phyloP scores from a whole-genome alignment of 495 filamentous ascomycete species.

The Cudoniella acicularis region DNA sequence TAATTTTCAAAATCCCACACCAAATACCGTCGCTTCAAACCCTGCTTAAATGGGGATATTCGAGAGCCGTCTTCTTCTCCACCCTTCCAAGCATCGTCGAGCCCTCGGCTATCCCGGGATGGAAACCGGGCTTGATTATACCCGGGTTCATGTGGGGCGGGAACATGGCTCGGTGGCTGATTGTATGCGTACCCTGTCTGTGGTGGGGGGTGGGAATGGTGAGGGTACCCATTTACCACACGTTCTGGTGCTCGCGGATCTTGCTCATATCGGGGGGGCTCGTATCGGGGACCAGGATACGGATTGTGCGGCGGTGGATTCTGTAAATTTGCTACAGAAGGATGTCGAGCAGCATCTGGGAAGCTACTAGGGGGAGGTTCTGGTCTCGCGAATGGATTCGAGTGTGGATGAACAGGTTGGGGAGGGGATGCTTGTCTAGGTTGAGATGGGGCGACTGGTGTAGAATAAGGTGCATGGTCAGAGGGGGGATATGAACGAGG shows the following conservation, averaged over 20 bases:
- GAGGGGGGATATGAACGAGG: conserved; percentile 19
- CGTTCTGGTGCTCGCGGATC: conserved; percentile 19
- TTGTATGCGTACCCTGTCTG: conserved; percentile 11
- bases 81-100: conserved; percentile 14
- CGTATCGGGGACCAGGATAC: conserved; percentile 16
- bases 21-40: conserved; percentile 23
- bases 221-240: conserved; percentile 17
- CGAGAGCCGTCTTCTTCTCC: conserved; percentile 2
- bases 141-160: conserved; percentile 4
- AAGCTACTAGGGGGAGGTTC: conserved; percentile 13
- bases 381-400: conserved; percentile 13
- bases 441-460: conserved; percentile 13
- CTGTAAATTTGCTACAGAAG: conserved; percentile 10
- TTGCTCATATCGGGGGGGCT: conserved; percentile 20
- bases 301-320: conserved; percentile 14
- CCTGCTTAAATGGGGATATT: conserved; percentile 9
- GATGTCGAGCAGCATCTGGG: conserved; percentile 9
- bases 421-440: conserved; percentile 16
- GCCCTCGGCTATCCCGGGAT: conserved; percentile 8
- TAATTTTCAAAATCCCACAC: conserved; percentile 26
- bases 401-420: conserved; percentile 20
- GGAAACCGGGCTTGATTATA: conserved; percentile 19
- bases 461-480: conserved; percentile 16
- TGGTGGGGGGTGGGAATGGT: conserved; percentile 11
- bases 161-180: background rate